A percentile compares a stretch with the other conserved stretches of the same genome.
These are phyloP conservation scores for Streptanthus diversifolius DNA, from an alignment of 345 rosid species.

Conservation along the genomic window DNA sequence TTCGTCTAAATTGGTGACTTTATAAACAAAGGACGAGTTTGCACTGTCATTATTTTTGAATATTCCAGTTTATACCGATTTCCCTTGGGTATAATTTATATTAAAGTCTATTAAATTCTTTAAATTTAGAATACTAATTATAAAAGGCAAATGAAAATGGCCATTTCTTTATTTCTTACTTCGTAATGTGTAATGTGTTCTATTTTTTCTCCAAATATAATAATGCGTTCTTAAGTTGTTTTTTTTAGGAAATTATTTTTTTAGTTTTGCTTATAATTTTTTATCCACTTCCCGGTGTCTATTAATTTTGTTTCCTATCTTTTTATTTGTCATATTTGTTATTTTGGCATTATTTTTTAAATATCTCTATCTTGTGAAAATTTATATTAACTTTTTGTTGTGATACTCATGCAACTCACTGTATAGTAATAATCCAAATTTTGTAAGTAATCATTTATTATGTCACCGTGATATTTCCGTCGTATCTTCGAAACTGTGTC, in stretches of 20 bases:
- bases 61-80: neutral
- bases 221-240: neutral
- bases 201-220: no score
- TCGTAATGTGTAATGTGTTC: no score
- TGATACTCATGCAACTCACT: neutral
- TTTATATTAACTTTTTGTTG: neutral
- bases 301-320: neutral
- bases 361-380: neutral
- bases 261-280: neutral
- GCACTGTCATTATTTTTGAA: neutral
- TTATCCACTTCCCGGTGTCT: neutral
- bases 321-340: neutral
- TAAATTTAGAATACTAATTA: no score
- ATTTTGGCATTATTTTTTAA: neutral
- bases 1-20: neutral
- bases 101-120: no score
- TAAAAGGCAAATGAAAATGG: no score
- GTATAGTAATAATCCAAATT: neutral
- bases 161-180: no score
- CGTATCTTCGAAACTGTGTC: slow-evolving; percentile 16
- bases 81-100: neutral
- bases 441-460: neutral
- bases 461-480: neutral
- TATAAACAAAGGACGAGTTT: neutral
- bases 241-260: neutral